phyloP scores from a whole-genome alignment of 345 rosid genomes.

The Excoecaria cochinchinensis region DNA sequence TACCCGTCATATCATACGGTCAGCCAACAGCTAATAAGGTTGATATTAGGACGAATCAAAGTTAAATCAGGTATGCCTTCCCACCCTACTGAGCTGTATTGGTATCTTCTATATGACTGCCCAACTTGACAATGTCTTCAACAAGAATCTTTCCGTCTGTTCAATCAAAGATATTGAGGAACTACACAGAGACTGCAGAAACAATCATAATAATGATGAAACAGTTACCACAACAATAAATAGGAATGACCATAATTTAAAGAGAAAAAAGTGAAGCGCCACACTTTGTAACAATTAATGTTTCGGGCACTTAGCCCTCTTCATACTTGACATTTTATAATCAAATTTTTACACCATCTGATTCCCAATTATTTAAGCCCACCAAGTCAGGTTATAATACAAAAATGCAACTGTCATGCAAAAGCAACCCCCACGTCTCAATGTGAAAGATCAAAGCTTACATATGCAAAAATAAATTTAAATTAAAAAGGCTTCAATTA shows the following conservation, averaged over 20 bases:
- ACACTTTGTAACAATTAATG: not conserved
- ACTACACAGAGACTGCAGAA: not conserved
- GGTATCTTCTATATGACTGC: constrained; percentile 58
- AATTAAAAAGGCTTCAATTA: not conserved
- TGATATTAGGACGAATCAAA: not conserved
- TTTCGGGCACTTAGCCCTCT: not conserved
- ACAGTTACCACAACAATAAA: not conserved
- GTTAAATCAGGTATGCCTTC: not conserved
- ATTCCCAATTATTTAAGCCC: not conserved
- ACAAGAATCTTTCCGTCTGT: constrained; percentile 93
- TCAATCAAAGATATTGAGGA: constrained; percentile 11
- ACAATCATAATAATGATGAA: not conserved
- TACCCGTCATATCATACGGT: not conserved
- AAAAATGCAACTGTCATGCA: not conserved
- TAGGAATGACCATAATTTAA: not conserved
- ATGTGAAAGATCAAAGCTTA: not conserved
- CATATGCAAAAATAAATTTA: not conserved
- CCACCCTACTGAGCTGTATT: constrained; percentile 43
- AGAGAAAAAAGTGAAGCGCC: not conserved
- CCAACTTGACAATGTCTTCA: constrained; percentile 86
- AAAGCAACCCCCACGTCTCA: not conserved
- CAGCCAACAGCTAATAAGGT: not conserved
- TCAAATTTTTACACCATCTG: not conserved
- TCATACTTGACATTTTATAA: not conserved
- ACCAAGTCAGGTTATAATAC: not conserved